Base-by-base conservation (phyloP, 306 rosid genomes). In the Rubus parviflorus region DNA sequence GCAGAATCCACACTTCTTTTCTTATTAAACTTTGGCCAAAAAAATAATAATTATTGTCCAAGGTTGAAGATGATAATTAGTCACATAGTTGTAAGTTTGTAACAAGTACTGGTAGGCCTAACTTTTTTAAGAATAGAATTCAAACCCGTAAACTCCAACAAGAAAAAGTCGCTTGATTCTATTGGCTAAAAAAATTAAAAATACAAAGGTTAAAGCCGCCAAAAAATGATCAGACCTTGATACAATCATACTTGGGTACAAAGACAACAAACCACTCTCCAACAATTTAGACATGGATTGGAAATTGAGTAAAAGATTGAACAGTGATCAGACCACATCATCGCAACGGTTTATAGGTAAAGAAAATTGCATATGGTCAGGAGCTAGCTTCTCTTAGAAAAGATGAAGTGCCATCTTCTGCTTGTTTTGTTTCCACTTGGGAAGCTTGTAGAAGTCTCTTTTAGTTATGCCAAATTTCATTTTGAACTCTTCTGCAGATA, bases 361-460 rank as follows among this genome's bases (percentile, higher is more conserved):
- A 37, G 42, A 64, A 6, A 64, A 38, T 64, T 16, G 46, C 69
- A 16, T 64, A 10, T 16, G 46, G 47, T 7, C 6, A 7, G 46
- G 46, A 72, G 69, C 58, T 60, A 40, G 46, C 74, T 57, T 70
- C 72, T 43, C 53, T 77, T 87, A 92, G 79, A 90, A 92, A 43
- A 94, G 94, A 84, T 89, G 80, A 20, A 92, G 86, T 11, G 92
- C 77, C 84, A 89, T 90, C 92, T 94, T 94, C 42, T 89, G 83
- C 87, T 94, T 94, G 95, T 94, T 94, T 74, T 94, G 98, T 83
- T 92, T 94, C 98, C 98, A 94, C 76, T 78, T 94, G 0, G 98
- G 93, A 67, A 94, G 98, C 90, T 83, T 86, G 81, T 88, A 79
- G 80, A 94, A 94, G 64, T 85, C 79, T 66, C 84, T 7, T 86